These are phyloP conservation scores for Zymoseptoria brevis DNA, from an alignment of 2,329 filamentous ascomycete species.

Conservation along the genomic window DNA sequence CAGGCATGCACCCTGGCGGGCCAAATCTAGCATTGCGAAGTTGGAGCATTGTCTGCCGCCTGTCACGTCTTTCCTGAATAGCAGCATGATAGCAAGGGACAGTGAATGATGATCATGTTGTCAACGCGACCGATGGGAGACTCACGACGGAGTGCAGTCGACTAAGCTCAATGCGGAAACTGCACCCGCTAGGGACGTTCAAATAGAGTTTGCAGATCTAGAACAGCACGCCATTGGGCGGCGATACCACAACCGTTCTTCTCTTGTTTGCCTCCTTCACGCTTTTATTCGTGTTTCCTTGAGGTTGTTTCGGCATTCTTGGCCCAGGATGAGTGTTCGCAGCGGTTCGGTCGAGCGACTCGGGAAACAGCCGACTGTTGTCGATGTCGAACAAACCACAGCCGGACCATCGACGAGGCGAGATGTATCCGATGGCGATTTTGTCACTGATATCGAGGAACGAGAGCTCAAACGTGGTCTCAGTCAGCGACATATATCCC, in stretches of 20 bases:
- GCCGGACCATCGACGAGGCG: slow-evolving; percentile 1
- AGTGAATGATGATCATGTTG: not conserved
- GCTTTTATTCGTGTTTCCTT: too few species aligned
- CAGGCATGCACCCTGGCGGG: too few species aligned
- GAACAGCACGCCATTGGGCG: not conserved
- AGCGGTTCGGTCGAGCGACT: not conserved
- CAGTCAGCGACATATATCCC: slow-evolving; percentile 48
- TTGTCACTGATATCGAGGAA: slow-evolving; percentile 23
- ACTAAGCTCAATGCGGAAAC: not conserved
- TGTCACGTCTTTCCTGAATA: too few species aligned
- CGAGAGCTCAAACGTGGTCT: slow-evolving; percentile 41
- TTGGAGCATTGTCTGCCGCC: too few species aligned
- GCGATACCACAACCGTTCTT: not conserved
- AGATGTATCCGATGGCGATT: slow-evolving; percentile 14
- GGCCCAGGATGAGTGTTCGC: not conserved
- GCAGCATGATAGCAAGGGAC: not conserved
- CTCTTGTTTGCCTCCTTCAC: not conserved
- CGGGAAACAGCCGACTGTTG: not conserved
- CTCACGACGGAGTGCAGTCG: not conserved
- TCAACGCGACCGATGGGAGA: not conserved
- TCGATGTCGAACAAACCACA: not conserved
- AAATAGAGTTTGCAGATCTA: not conserved
- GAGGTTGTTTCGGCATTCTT: not conserved
- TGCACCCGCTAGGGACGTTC: not conserved
- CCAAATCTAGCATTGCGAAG: too few species aligned